These are phyloP conservation scores for Albophoma yamanashiensis DNA, from an alignment of 2,329 filamentous ascomycete species.

Conservation along the genomic window DNA sequence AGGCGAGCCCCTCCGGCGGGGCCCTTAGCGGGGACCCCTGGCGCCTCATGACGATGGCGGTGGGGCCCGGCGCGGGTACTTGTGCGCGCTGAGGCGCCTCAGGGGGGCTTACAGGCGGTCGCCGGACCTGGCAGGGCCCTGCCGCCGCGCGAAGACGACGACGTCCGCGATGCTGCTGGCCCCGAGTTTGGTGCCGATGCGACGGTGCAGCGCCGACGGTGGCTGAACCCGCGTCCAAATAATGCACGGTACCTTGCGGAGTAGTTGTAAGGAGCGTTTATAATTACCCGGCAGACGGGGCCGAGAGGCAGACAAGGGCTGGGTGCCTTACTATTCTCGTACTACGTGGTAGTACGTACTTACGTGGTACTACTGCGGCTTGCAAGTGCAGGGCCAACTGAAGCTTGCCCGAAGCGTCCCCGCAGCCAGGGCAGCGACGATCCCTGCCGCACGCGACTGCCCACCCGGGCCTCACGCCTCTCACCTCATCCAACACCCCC, in stretches of 20 bases:
- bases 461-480: background rate
- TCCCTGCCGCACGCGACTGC: constrained; percentile 10
- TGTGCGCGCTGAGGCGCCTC: background rate
- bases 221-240: too few species aligned
- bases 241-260: too few species aligned
- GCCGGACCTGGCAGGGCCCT: background rate
- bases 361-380: too few species aligned
- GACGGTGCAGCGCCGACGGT: too few species aligned
- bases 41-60: constrained; percentile 8
- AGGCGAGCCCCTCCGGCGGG: background rate
- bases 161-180: background rate
- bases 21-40: constrained; percentile 6
- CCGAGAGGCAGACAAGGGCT: too few species aligned
- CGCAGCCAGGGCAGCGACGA: constrained; percentile 6
- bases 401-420: background rate
- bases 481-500: background rate
- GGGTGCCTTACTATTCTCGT: too few species aligned
- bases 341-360: too few species aligned
- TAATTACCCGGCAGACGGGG: too few species aligned
- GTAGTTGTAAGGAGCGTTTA: too few species aligned
- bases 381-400: too few species aligned
- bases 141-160: background rate
- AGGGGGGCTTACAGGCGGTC: background rate
- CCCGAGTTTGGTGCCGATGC: too few species aligned
- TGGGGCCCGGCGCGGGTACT: constrained; percentile 2